Evolutionary conservation across 2,329 filamentous ascomycete species (phyloP), one percentile per base, ranked within the genome.

Genomic region (Sphaerulina vaccinii): DNA sequence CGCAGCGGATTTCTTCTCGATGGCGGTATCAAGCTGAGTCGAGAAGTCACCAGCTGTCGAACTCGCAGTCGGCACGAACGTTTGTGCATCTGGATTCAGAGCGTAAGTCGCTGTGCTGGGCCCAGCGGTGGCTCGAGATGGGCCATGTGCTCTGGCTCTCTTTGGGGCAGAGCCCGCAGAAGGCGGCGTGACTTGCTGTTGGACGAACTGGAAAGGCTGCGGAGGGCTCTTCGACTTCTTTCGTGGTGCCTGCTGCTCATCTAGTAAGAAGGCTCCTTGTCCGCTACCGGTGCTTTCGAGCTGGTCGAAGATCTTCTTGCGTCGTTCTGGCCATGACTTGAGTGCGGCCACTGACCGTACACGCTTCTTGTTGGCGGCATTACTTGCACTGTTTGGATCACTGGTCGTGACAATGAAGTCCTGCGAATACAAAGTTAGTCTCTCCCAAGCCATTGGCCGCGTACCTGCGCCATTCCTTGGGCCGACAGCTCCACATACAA

Each of bases 351-450:
- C 59, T 1, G 58, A 62, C 4, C 65, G 58, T 4, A 67, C 62
- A 7, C 62, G 60, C 42, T 61, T 62, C 52, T 65, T 65, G 57
- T 66, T 63, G 13, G 59, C 62, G 2, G 54, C 53, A 16, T 55
- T 56, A 6, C 38, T 56, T 18, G 57, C 51, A 29, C 57, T 58
- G 29, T 53, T 52, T 5, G 64, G 61, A 43, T 62, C 54, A 22
- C 54, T 54, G 19, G 62, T 63, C 8, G 60, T 62, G 24, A 66
- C 63, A n/a, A 67, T 61, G 53, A 67, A 67, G 35, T 61, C 58
- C 52, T 54, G 21, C 9, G 37, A 15, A 10, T 10, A 39, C 13
- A 2, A 13, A 4, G 18, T 39, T 21, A 39, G 37, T 21, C 5
- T 13, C 16, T 19, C 3, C n/a, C n/a, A n/a, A n/a, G n/a, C n/a